phyloP scores from a whole-genome alignment of 805 yeast genomes.

The Lipomyces oligophaga region DNA sequence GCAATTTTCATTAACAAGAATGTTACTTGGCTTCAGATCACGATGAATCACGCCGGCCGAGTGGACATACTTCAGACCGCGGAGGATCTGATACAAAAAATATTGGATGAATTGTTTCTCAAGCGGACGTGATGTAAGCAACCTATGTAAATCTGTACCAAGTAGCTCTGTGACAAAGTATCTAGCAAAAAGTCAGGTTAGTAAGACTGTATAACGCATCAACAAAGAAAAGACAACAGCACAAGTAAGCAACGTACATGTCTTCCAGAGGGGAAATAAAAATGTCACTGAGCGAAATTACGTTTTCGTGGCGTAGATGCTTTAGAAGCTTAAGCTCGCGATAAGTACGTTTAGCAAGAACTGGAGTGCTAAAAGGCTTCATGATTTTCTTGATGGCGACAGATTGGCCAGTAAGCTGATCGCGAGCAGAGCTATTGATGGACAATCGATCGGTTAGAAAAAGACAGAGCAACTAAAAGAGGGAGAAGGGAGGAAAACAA shows the following conservation, averaged over 20 bases:
- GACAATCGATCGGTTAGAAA: background rate
- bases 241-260: no score
- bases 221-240: background rate
- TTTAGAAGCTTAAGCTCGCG: constrained; percentile 90
- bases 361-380: constrained; percentile 95
- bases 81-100: constrained; percentile 84
- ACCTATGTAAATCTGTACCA: constrained; percentile 92
- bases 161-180: constrained; percentile 93
- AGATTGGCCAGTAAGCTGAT: constrained; percentile 81
- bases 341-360: constrained; percentile 92
- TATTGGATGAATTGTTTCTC: constrained; percentile 96
- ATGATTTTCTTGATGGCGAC: constrained; percentile 97
- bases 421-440: constrained; percentile 65
- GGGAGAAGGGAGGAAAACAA: background rate
- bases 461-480: background rate
- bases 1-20: constrained; percentile 82
- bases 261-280: constrained; percentile 93
- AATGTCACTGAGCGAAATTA: constrained; percentile 88
- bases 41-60: constrained; percentile 90
- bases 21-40: constrained; percentile 77
- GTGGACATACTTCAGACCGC: constrained; percentile 86
- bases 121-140: constrained; percentile 86
- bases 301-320: constrained; percentile 90
- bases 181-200: constrained; percentile 28
- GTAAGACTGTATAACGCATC: background rate